Conservation (phyloP, 2,329 filamentous ascomycete species). For the Trichoderma atrobrunneum region DNA sequence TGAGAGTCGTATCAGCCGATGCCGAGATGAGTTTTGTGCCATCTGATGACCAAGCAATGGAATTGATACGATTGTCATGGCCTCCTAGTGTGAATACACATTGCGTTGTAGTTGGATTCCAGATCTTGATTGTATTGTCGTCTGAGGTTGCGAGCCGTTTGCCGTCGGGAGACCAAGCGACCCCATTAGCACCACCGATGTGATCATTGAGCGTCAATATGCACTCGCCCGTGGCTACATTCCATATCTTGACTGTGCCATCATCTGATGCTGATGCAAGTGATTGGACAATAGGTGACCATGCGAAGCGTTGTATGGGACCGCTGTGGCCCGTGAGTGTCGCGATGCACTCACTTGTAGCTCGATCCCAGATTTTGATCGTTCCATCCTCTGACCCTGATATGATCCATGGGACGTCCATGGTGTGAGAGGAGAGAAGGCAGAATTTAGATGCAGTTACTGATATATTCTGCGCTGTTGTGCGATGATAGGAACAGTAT, state of each 20-base stretch:
- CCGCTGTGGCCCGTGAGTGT: not conserved
- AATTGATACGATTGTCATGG: not conserved
- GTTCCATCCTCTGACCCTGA: not conserved
- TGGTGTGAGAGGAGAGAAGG: not conserved
- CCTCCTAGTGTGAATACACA: not conserved
- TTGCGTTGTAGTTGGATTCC: not conserved
- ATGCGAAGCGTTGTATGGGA: not conserved
- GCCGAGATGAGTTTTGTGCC: not conserved
- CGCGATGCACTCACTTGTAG: not conserved
- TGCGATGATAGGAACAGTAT: not conserved
- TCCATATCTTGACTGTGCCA: not conserved
- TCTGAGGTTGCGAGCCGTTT: not conserved
- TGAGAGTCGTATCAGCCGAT: not conserved
- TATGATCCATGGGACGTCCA: not conserved
- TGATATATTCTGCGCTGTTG: not conserved
- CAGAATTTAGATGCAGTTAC: not conserved
- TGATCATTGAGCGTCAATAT: not conserved
- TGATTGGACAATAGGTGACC: not conserved
- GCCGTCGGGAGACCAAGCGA: not conserved
- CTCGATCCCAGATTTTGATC: not conserved
- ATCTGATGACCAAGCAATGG: not conserved
- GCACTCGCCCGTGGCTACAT: not conserved
- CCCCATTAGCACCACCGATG: not conserved
- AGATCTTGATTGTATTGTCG: not conserved
- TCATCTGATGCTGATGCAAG: not conserved